Conservation (phyloP, 2,329 filamentous ascomycete species). For the Clarireedia monteithiana region DNA sequence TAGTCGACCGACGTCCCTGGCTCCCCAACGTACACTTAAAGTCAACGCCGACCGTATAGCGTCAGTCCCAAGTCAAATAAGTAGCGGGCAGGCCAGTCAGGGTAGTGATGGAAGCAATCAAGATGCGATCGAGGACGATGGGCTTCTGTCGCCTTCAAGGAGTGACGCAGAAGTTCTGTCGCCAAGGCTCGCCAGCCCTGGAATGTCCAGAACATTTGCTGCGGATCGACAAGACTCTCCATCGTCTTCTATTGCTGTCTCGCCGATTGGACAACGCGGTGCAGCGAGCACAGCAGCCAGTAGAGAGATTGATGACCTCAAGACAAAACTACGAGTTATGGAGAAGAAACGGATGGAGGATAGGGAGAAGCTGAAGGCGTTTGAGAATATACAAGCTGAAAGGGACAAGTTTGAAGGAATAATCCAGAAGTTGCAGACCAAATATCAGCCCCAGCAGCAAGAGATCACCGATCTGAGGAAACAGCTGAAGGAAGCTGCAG, state of each 20-base stretch:
- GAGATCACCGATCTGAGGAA: conserved; percentile 72
- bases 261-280: conserved; percentile 20
- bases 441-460: conserved; percentile 77
- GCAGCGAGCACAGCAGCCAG: conserved; percentile 24
- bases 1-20: conserved; percentile 19
- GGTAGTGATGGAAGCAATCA: conserved; percentile 24
- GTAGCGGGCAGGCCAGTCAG: conserved; percentile 19
- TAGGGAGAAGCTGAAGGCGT: conserved; percentile 70
- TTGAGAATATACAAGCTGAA: conserved; percentile 71
- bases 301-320: conserved; percentile 75
- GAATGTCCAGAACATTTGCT: conserved; percentile 21
- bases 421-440: conserved; percentile 83
- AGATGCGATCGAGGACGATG: conserved; percentile 23
- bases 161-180: conserved; percentile 35
- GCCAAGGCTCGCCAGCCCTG: conserved; percentile 26
- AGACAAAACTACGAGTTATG: conserved; percentile 77
- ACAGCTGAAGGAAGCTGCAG: conserved; percentile 68
- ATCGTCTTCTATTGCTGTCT: conserved; percentile 19
- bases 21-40: conserved; percentile 23
- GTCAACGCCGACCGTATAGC: conserved; percentile 25
- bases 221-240: conserved; percentile 19
- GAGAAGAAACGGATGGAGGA: conserved; percentile 85
- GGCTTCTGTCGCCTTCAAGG: conserved; percentile 38
- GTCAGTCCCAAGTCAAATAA: conserved; percentile 27
- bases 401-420: conserved; percentile 73